Base-by-base conservation (phyloP, 2,329 filamentous ascomycete species). In the Sordariomycetes sp. region DNA sequence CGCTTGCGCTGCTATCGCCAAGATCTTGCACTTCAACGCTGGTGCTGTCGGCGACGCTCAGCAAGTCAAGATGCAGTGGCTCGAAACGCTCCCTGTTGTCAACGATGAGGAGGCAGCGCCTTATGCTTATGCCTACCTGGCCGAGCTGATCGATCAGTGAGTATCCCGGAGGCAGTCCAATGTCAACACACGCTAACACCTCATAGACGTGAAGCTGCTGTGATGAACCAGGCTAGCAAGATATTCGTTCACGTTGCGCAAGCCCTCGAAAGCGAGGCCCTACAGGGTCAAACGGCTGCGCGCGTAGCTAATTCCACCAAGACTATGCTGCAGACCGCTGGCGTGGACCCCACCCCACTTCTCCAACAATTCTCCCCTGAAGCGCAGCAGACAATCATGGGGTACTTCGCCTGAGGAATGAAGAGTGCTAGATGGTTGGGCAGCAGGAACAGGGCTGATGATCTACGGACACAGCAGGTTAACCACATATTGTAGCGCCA, bases 71-170 rank as follows among this genome's bases (percentile, higher is more conserved):
- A 64, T 69, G n/a, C 81, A 83, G 53, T 98, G 92, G 92, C 65
- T 98, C 32, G 79, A 86, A 44, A 95, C 90, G 0, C 67, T 98
- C 23, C 92, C 92, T 0, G 82, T 98, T 34, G 79, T 81, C 12
- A 95, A 94, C 51, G 92, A 98, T 45, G 92, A 98, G 57, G 92
- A 98, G 63, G 92, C 92, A 4, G 92, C 92, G 15, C 92, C 92
- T 11, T 96, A 93, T 57, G 88, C 88, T 2, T 98, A 98, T 55
- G 80, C 81, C 29, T 98, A 94, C 63, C 67, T 98, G 38, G 80
- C 85, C 10, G 82, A 94, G 55, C 63, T 98, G 42, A 95, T 96
- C 54, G 83, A 93, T 46, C 83, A 93, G 92, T 95, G 77, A 75
- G 87, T 80, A 38, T 32, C 23, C 17, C 18, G 14, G 8, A 16